Evolutionary conservation across 1,139 yeast genomes (phyloP).

Genomic region (Kodamaea alishanica): DNA sequence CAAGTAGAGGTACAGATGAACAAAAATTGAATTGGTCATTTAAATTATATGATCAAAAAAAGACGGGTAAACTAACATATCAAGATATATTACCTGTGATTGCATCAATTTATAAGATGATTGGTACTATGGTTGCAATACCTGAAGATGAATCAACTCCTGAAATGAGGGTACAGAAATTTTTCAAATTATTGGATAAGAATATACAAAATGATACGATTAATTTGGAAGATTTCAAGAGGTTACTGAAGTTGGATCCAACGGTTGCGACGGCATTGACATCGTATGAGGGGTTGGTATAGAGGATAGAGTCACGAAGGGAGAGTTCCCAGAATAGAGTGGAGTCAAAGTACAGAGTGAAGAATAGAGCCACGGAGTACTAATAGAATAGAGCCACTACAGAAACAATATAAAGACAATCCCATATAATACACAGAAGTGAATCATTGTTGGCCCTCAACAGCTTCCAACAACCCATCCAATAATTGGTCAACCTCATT

Average conservation of each 20-base stretch:
- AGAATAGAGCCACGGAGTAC: background rate
- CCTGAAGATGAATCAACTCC: constrained; percentile 95
- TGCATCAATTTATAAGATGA: constrained; percentile 87
- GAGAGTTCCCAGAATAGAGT: background rate
- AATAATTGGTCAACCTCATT: constrained; percentile 76
- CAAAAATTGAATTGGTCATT: constrained; percentile 89
- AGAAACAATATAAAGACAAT: no score
- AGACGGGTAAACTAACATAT: constrained; percentile 70
- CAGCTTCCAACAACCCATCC: constrained; percentile 85
- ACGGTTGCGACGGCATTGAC: constrained; percentile 76
- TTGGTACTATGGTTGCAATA: constrained; percentile 88
- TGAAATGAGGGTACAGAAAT: constrained; percentile 77
- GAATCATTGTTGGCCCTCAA: constrained; percentile 60
- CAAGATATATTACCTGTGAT: constrained; percentile 79
- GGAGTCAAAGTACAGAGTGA: background rate
- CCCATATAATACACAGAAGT: no score
- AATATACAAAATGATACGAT: constrained; percentile 61
- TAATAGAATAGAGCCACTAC: no score
- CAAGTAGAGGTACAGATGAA: constrained; percentile 83
- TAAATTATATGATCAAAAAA: constrained; percentile 77
- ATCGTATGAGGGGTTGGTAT: constrained; percentile 76
- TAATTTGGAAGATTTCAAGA: constrained; percentile 76
- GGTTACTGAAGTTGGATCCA: constrained; percentile 77
- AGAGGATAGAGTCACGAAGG: constrained; percentile 4
- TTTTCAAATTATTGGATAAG: constrained; percentile 71